phyloP scores from a whole-genome alignment of 2,329 filamentous ascomycete species.

The Fusarium subtropicale region DNA sequence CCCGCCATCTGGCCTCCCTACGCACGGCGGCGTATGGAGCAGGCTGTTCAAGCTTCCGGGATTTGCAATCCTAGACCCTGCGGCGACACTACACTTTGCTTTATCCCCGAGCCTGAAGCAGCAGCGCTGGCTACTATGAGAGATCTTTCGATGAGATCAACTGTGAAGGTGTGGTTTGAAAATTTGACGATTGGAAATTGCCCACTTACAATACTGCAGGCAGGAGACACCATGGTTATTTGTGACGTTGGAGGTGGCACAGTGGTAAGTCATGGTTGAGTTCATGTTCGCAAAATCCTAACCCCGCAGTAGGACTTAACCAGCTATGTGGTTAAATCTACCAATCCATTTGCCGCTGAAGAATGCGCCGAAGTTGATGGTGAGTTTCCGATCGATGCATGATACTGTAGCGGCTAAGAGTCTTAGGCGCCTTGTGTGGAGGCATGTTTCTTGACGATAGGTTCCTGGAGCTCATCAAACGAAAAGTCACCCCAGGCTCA shows the following conservation, averaged over 20 bases:
- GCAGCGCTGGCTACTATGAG: slow-evolving; percentile 55
- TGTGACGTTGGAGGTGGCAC: slow-evolving; percentile 56
- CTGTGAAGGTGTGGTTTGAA: slow-evolving; percentile 32
- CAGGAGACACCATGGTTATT: slow-evolving; percentile 47
- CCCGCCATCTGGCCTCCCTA: slow-evolving; percentile 60
- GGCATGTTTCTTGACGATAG: slow-evolving; percentile 55
- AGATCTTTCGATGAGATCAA: slow-evolving; percentile 42
- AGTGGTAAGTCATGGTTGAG: slow-evolving; percentile 40
- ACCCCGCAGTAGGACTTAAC: slow-evolving; percentile 52
- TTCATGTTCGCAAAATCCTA: fast-evolving
- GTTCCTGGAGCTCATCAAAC: slow-evolving; percentile 49
- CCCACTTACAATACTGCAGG: not conserved
- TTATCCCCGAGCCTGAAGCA: slow-evolving; percentile 60
- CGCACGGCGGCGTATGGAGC: slow-evolving; percentile 52
- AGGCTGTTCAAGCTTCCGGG: slow-evolving; percentile 51
- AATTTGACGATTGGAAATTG: fast-evolving
- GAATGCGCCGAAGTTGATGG: slow-evolving; percentile 56
- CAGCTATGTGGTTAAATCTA: slow-evolving; percentile 49
- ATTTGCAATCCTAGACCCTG: slow-evolving; percentile 47
- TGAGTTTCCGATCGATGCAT: not conserved
- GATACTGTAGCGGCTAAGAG: not conserved
- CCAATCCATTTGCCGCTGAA: slow-evolving; percentile 46
- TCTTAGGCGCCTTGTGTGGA: slow-evolving; percentile 54
- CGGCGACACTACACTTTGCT: slow-evolving; percentile 49
- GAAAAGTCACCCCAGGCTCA: slow-evolving; percentile 6